Percentiles rank a stretch among this genome's conserved stretches.
These are phyloP conservation scores for Lolium multiflorum DNA, from an alignment of 176 grass and related monocot species.

Conservation along the genomic window DNA sequence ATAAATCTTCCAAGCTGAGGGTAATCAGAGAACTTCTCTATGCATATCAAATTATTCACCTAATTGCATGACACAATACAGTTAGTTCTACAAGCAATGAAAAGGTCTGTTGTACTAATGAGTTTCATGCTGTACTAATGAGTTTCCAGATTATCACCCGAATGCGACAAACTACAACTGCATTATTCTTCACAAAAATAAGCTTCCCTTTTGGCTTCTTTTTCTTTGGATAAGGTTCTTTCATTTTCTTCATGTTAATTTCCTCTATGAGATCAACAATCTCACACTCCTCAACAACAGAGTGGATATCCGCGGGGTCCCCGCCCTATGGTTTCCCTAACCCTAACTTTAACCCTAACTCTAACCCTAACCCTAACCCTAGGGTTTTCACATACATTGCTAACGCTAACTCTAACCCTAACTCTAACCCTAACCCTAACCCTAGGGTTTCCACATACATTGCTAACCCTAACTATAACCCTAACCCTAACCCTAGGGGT, in stretches of 20 bases:
- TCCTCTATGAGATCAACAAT: slow-evolving; percentile 97
- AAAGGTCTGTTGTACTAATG: neutral
- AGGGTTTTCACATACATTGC: too few species aligned
- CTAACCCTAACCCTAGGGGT: too few species aligned
- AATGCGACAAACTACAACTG: slow-evolving; percentile 87
- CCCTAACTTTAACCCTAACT: too few species aligned
- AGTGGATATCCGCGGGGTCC: too few species aligned
- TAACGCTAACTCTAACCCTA: too few species aligned
- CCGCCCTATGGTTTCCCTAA: too few species aligned
- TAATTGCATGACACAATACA: slow-evolving; percentile 45
- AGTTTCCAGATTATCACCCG: slow-evolving; percentile 51
- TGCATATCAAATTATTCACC: slow-evolving; percentile 91
- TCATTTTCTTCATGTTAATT: slow-evolving; percentile 84
- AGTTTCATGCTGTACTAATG: neutral
- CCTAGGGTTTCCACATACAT: too few species aligned
- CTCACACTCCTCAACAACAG: slow-evolving; percentile 94
- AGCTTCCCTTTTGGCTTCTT: slow-evolving; percentile 83
- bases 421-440: too few species aligned
- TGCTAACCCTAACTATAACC: too few species aligned
- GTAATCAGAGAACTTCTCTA: slow-evolving; percentile 86
- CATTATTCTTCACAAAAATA: slow-evolving; percentile 97
- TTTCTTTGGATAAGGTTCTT: slow-evolving; percentile 76
- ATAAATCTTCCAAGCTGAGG: slow-evolving; percentile 94
- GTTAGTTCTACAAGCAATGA: slow-evolving; percentile 27
- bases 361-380: too few species aligned